phyloP scores from a whole-genome alignment of 768 basidiomycete genomes.

The Leccinum uliginosum region DNA sequence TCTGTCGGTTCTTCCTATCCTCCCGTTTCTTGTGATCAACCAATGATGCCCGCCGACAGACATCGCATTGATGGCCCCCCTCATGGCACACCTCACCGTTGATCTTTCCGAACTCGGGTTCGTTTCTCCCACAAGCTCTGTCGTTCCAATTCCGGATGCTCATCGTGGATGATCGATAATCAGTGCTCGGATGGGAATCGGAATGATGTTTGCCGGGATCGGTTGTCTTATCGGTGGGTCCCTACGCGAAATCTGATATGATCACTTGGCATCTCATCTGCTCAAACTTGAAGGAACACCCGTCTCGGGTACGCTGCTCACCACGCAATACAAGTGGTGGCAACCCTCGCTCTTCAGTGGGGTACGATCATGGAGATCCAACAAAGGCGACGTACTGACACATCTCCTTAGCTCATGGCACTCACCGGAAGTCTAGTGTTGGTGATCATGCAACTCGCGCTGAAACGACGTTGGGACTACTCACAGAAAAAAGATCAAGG shows the following conservation, averaged over 20 bases:
- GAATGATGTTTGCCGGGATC: slow-evolving; percentile 8
- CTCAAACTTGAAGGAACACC: slow-evolving; percentile 40
- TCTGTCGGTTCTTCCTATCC: slow-evolving; percentile 24
- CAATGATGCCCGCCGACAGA: slow-evolving; percentile 16
- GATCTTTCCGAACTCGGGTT: slow-evolving; percentile 47
- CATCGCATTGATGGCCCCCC: slow-evolving; percentile 36
- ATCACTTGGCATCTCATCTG: background rate
- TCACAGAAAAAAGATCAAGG: background rate
- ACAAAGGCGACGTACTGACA: background rate
- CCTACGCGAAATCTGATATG: background rate
- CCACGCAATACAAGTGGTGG: slow-evolving; percentile 52
- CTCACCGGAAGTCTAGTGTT: slow-evolving; percentile 5
- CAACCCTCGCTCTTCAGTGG: slow-evolving; percentile 50
- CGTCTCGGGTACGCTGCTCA: slow-evolving; percentile 51
- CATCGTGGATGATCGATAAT: background rate
- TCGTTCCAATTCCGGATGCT: background rate
- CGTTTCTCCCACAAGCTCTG: background rate
- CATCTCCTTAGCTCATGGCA: slow-evolving; percentile 3
- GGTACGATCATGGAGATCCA: slow-evolving; percentile 11
- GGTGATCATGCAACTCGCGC: slow-evolving; percentile 4
- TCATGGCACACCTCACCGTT: slow-evolving; percentile 13
- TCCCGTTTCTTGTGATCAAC: background rate
- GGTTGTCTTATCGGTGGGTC: slow-evolving; percentile 22
- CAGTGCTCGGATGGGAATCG: background rate
- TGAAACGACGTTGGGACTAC: slow-evolving; percentile 2